Base-by-base conservation (phyloP, 257 asterid species). In the Parsonsia alboflavescens region DNA sequence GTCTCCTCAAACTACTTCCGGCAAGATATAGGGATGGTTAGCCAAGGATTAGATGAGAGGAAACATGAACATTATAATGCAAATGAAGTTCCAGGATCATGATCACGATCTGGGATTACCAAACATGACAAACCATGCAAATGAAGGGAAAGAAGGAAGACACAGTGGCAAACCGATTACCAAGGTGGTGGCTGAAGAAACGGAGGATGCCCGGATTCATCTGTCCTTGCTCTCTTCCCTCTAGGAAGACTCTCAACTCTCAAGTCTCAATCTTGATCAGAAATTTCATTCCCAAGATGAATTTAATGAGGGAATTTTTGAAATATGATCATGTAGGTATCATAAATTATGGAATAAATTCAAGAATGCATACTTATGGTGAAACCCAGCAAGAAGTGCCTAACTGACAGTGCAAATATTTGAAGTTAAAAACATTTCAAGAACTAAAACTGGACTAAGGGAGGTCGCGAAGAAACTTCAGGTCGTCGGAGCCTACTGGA, bases 1-100 rank as follows among this genome's bases (percentile, higher is more conserved):
- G n/a, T n/a, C n/a, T n/a, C n/a, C n/a, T n/a, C n/a, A n/a, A n/a
- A 92, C 97, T 5, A 90, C 91, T 70, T 92, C 97, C 10, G 97
- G 97, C 63, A 92, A 92, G 75, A 74, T 90, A 53, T 89, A 76
- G 70, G 76, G 97, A 73, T 90, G 97, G 97, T 84, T 86, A 13
- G 86, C 91, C 1, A 89, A 83, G 77, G 75, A 81, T 69, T 76
- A 70, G 39, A 44, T 73, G 42, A 81, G 75, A 58, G 88, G 84
- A 15, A 74, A 81, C 68, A 82, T 89, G 82, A 62, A 79, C 39
- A 82, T 82, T 4, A 63, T 89, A 2, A 83, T 81, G 89, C 82
- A 83, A 46, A 74, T 82, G 84, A 75, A 79, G 64, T 90, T 88
- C 52, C 80, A n/a, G n/a, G n/a, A n/a, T n/a, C n/a, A 78, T 49